phyloP scores from a whole-genome alignment of 1,139 yeast genomes.

The Blastobotrys buckinghamii region DNA sequence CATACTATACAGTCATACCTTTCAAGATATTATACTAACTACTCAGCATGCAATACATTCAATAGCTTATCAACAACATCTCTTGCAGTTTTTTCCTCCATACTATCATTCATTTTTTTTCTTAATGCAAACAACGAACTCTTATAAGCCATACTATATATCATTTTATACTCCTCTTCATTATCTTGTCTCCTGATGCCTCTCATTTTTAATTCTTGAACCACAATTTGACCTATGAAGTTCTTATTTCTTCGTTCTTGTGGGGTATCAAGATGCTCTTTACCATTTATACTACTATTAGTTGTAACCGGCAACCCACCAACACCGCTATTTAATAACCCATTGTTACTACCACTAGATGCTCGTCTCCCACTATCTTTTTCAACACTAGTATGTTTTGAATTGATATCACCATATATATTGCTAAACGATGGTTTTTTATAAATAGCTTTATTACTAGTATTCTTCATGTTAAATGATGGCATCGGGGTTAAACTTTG shows the following conservation, averaged over 20 bases:
- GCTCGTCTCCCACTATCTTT: no score
- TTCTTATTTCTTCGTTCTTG: conserved; percentile 13
- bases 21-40: no score
- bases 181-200: conserved; percentile 24
- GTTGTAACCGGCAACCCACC: no score
- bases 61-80: conserved; percentile 24
- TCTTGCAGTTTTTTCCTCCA: conserved; percentile 19
- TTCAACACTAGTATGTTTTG: no score
- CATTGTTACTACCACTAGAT: no score
- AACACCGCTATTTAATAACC: no score
- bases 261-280: conserved; percentile 4
- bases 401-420: no score
- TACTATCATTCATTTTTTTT: conserved; percentile 7
- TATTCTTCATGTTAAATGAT: not conserved
- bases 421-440: not conserved
- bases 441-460: not conserved
- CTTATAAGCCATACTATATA: conserved; percentile 26
- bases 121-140: conserved; percentile 29
- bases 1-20: no score
- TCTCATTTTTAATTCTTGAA: conserved; percentile 32
- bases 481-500: not conserved
- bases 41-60: conserved; percentile 13
- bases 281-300: no score
- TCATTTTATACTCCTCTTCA: conserved; percentile 25
- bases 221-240: conserved; percentile 27